Evolutionary conservation across 345 rosid genomes (phyloP).

Genomic region (Stellera chamaejasme): DNA sequence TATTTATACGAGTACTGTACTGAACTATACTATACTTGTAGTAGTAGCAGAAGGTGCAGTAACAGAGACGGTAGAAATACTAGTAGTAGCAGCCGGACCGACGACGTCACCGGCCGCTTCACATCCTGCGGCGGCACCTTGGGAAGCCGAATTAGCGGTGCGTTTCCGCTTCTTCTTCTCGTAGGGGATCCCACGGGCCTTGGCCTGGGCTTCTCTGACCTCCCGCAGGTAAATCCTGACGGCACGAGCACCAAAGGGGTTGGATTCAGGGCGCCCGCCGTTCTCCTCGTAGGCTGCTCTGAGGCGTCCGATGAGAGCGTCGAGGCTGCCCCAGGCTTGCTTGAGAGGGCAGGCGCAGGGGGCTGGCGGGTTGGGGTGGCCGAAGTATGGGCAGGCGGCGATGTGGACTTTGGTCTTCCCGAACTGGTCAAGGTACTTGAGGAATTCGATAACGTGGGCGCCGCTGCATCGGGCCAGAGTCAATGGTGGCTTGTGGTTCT

Average conservation of each 20-base stretch:
- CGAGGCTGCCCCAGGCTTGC: constrained; percentile 78
- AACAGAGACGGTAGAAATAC: constrained; percentile 2
- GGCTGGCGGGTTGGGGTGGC: constrained; percentile 51
- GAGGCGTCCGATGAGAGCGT: constrained; percentile 69
- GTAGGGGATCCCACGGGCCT: constrained; percentile 66
- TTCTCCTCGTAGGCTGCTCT: constrained; percentile 73
- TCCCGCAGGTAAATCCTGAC: constrained; percentile 64
- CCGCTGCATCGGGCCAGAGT: constrained; percentile 56
- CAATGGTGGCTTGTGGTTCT: constrained; percentile 59
- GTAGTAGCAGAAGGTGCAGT: constrained; percentile 13
- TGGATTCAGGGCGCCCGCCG: constrained; percentile 51
- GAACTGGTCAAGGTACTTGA: constrained; percentile 62
- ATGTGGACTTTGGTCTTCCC: constrained; percentile 71
- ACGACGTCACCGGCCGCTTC: constrained; percentile 6
- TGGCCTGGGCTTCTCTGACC: constrained; percentile 59
- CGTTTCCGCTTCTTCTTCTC: constrained; percentile 77
- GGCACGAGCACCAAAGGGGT: constrained; percentile 64
- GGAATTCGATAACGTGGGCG: constrained; percentile 63
- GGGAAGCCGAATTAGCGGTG: constrained; percentile 10
- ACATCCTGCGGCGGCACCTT: too few relatives aligned
- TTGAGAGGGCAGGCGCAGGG: constrained; percentile 62
- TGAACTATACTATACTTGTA: constrained; percentile 19
- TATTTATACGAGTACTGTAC: background rate
- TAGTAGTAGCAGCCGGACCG: constrained; percentile 6
- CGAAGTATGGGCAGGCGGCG: constrained; percentile 47